phyloP scores from a whole-genome alignment of 164 flowering plant genomes.

The Aristolochia californica region DNA sequence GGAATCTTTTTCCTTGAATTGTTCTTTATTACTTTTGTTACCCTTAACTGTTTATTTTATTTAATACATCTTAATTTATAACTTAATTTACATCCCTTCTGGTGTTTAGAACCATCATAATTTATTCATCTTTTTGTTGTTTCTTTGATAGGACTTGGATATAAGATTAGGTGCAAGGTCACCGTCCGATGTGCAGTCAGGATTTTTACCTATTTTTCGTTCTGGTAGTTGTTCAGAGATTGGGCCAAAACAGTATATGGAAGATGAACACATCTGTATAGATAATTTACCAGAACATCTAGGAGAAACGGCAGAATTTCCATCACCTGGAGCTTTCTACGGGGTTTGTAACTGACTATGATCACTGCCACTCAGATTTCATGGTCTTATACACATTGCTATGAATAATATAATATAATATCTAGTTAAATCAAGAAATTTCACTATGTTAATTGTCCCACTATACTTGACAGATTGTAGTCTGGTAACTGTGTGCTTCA shows the following conservation, averaged over 20 bases:
- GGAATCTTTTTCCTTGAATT: background rate
- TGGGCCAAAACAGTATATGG: slow-evolving; percentile 84
- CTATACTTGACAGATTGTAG: no score
- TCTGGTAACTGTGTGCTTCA: no score
- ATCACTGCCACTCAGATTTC: no score
- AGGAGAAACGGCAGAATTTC: slow-evolving; percentile 29
- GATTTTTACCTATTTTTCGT: slow-evolving; percentile 51
- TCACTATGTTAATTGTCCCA: no score
- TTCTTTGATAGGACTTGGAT: slow-evolving; percentile 36
- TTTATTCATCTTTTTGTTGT: background rate
- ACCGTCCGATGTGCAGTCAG: slow-evolving; percentile 35
- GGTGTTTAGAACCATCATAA: background rate
- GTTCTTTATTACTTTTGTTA: background rate
- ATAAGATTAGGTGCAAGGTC: slow-evolving; percentile 22
- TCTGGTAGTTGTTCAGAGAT: slow-evolving; percentile 89
- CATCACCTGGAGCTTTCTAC: slow-evolving; percentile 84
- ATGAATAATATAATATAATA: no score
- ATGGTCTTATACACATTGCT: no score
- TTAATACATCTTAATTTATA: no score
- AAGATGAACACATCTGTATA: slow-evolving; percentile 78
- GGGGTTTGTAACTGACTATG: slow-evolving; percentile 48
- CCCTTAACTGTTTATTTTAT: background rate
- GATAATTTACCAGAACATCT: slow-evolving; percentile 63
- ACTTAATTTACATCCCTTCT: background rate
- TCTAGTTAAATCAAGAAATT: no score